phyloP scores from a whole-genome alignment of 2,329 filamentous ascomycete genomes.

The Cladobotryum mycophilum region DNA sequence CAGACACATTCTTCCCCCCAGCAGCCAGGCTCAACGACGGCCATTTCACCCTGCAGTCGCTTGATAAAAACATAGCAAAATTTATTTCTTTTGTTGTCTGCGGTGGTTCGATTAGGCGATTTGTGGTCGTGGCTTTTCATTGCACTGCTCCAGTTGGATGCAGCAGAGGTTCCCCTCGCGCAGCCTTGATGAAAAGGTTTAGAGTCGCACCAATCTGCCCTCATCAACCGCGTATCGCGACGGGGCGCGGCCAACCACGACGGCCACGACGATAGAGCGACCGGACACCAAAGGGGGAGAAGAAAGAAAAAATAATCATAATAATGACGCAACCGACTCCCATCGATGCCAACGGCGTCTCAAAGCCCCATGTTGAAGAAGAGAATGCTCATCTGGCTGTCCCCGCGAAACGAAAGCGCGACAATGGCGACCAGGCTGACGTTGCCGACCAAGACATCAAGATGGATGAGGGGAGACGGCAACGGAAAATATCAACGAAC shows the following conservation, averaged over 20 bases:
- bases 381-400: slow-evolving; percentile 27
- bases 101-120: slow-evolving; percentile 14
- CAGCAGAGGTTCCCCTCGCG: slow-evolving; percentile 24
- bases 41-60: slow-evolving; percentile 23
- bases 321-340: slow-evolving; percentile 37
- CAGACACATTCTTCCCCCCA: slow-evolving; percentile 32
- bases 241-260: slow-evolving; percentile 28
- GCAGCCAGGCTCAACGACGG: slow-evolving; percentile 23
- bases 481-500: slow-evolving; percentile 22
- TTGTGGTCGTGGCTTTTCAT: slow-evolving; percentile 19
- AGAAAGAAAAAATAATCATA: slow-evolving; percentile 7
- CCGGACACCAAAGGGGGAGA: slow-evolving; percentile 14
- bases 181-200: slow-evolving; percentile 32
- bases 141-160: slow-evolving; percentile 27
- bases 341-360: slow-evolving; percentile 36
- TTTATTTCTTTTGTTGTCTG: slow-evolving; percentile 10
- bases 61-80: slow-evolving; percentile 18
- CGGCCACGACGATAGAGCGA: slow-evolving; percentile 15
- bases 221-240: slow-evolving; percentile 36
- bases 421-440: slow-evolving; percentile 36
- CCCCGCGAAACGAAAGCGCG: slow-evolving; percentile 54
- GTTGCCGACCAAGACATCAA: slow-evolving; percentile 23
- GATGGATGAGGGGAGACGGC: slow-evolving; percentile 18
- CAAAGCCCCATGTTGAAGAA: slow-evolving; percentile 26
- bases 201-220: slow-evolving; percentile 35